Base-by-base conservation (phyloP, 2,329 filamentous ascomycete genomes). In the Aspergillus tanneri region DNA sequence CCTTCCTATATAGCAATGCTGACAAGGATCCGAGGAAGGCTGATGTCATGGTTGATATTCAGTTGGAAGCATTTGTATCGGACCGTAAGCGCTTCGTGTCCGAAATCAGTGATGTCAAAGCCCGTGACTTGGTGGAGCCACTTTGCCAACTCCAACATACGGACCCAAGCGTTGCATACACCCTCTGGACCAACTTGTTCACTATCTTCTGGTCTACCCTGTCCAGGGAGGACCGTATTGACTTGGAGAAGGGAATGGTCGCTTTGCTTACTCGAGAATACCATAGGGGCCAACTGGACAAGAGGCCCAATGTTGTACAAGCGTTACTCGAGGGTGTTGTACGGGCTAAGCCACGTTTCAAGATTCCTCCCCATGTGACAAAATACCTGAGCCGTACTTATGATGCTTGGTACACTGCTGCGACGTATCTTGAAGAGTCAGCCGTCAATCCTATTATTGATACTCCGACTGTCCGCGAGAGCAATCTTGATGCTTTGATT, bases 331-430 rank as follows among this genome's bases (percentile, higher is more conserved):
- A 95, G 60, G 93, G 90, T 32, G 87, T 89, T 27, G 88, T 91
- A 11, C 87, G 86, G 61, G 85, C 91, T 2, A 88, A 81, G 72
- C 92, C 93, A 0, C 82, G 88, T 18, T 95, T 93, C 72, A 95
- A 93, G 71, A 84, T 99, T 41, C 93, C 93, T 5, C 90, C 93
- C 0, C 93, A 99, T 63, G 90, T 97, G 28, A 84, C 99, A 73
- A 99, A 99, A 66, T 97, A 91, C 60, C 81, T 95, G 47, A 92
- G 90, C 16, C 89, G 88, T 67, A 96, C 90, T 0, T 99, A 95
- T 65, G 91, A 96, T 69, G 88, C 87, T 0, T 99, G 93, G 95
- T 99, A 99, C 66, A 91, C 90, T n/a, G 89, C 89, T 11, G 80
- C 95, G 18, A 85, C 87, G 11, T 91, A 93, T 61, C 83, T 99